Evolutionary conservation across 2,329 filamentous ascomycete genomes (phyloP), one percentile per base, ranked within the genome.

Genomic region (Pseudohalonectria lignicola): DNA sequence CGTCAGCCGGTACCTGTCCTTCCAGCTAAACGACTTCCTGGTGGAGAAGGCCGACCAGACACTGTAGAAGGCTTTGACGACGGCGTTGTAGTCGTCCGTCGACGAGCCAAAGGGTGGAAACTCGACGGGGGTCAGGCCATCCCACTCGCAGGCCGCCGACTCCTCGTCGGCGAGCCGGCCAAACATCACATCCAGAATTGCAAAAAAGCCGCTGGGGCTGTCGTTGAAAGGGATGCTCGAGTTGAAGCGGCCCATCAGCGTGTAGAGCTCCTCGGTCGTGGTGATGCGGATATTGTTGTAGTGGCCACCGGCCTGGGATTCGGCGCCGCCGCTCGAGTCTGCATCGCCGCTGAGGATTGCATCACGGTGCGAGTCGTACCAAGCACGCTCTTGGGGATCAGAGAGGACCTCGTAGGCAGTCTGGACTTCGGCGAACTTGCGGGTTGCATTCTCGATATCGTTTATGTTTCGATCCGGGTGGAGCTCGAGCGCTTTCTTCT

Each of bases 331-430:
- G 26, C 55, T 57, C 12, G 49, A 51, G 13, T 48, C 51, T 32
- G 58, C 59, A 19, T 59, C 50, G 29, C 80, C 82, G 21, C 74
- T 73, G 44, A 96, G 64, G 44, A 96, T 93, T 36, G 83, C 79
- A 48, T 87, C 80, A 43, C 86, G 81, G 55, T 98, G 92, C 3
- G 87, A 87, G 61, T 98, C 90, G 63, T 98, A 98, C 92, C 92
- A 98, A 23, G 88, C 82, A 49, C 92, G 78, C 58, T 98, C 92
- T 56, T 98, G 90, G 10, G 87, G 79, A 56, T 98, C 92, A 2
- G 88, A 94, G 1, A 98, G 74, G n/a, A 98, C 77, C 57, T 96
- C 86, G 56, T 98, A 94, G 34, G 92, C 92, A 26, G 87, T 74
- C 57, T 95, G 90, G 20, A 96, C 72, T 54, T 95, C 87, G 36